Evolutionary conservation across 2,329 filamentous ascomycete genomes (phyloP), one percentile per base, ranked within the genome.

Genomic region (Dactylellina parvicollis): DNA sequence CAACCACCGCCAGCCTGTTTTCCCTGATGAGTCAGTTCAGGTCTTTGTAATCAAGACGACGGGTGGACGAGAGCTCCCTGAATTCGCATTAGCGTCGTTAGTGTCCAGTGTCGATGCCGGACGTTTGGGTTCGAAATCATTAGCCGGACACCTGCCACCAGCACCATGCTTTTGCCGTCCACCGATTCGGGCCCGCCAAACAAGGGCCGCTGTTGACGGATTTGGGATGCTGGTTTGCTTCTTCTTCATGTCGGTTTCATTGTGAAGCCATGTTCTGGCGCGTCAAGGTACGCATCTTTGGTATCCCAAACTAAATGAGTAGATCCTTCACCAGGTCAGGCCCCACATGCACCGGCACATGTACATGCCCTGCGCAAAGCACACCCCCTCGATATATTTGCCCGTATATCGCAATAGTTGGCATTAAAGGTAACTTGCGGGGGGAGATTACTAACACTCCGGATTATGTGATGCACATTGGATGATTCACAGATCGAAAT

Each of bases 11-110:
- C 4, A 18, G 14, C 28, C 46, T 47, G 24, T 24, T 22, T 16
- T 40, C 20, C 18, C 52, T 64, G 67, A 72, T 72, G 67, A 72
- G 59, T 72, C 67, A 72, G 44, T 52, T 56, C 18, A 20, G 47
- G 44, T 55, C 59, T 72, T 72, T 72, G 67, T 72, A 65, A 72
- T 52, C 67, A 55, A 30, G 18, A 50, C n/a, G 30, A 16, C 30
- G 18, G 8, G 40, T 30, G 14, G 36, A 61, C 59, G 34, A 59
- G 67, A 72, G 67, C 67, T 72, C 67, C 26, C 50, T 56, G 14
- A 10, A 67, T 67, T 59, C 62, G 32, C 49, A 66, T 44, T 49
- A 57, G 62, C 34, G 24, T 20, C 44, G 18, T 49, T 16, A 20
- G 44, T 49, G 16, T n/a, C n/a, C n/a, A n/a, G n/a, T n/a, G 3